Percentiles rank a stretch among this genome's conserved stretches.
Evolutionary conservation across 331 rosid genomes (phyloP).

Genomic region (Erythrophleum ivorense): DNA sequence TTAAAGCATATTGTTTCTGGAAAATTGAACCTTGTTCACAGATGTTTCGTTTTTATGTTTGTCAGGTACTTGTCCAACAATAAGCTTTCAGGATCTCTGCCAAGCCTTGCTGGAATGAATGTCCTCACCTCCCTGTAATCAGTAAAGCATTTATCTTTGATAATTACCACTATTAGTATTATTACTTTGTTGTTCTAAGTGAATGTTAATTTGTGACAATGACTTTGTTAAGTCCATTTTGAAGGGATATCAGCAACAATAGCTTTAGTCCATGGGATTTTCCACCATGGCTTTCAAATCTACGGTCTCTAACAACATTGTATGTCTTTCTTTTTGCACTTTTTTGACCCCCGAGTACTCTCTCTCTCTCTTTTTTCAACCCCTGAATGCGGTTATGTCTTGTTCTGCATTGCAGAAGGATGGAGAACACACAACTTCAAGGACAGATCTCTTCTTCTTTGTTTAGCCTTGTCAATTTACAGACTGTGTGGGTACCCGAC

Average conservation of each 20-base stretch:
- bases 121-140: constrained; percentile 54
- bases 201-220: not conserved
- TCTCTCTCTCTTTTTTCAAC: constrained; percentile 10
- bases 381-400: constrained; percentile 3
- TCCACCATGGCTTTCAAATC: constrained; percentile 57
- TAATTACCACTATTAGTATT: not conserved
- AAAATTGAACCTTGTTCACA: constrained; percentile 4
- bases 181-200: not conserved
- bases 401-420: constrained; percentile 48
- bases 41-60: constrained; percentile 17
- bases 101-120: constrained; percentile 52
- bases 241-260: constrained; percentile 76
- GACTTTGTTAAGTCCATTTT: constrained; percentile 23
- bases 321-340: constrained; percentile 46
- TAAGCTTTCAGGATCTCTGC: constrained; percentile 54
- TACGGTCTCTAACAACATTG: constrained; percentile 53
- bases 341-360: not conserved
- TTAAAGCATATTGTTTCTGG: not conserved
- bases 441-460: constrained; percentile 56
- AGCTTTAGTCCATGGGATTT: constrained; percentile 47
- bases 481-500: constrained; percentile 57
- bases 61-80: constrained; percentile 68
- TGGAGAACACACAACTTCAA: constrained; percentile 55
- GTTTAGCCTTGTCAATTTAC: constrained; percentile 51
- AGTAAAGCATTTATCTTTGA: constrained; percentile 15